Percentiles rank a stretch among this genome's conserved stretches.
phyloP scores from a whole-genome alignment of 192 early-diverging fungal genomes.

The Gonapodya sp. region DNA sequence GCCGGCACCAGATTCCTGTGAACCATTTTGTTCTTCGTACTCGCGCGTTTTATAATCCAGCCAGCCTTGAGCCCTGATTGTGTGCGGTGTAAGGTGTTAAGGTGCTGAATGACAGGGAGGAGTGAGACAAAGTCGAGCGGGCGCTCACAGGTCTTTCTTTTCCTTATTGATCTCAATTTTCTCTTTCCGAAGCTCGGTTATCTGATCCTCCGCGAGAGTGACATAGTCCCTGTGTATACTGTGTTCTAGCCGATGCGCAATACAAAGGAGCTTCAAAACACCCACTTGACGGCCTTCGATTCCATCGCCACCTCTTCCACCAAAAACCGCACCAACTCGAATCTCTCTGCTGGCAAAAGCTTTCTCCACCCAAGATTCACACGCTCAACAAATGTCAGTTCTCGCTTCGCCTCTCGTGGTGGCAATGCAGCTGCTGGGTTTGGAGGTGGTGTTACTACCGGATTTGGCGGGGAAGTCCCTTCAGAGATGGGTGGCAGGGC shows the following conservation, averaged over 20 bases:
- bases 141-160: conserved; percentile 49
- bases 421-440: neutral
- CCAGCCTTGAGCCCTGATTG: neutral
- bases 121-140: neutral
- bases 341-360: neutral
- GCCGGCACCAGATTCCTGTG: neutral
- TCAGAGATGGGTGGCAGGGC: neutral
- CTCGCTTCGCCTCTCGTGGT: neutral
- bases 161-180: conserved; percentile 61
- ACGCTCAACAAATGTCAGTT: neutral
- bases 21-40: neutral
- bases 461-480: neutral
- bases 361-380: neutral
- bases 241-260: neutral
- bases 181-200: conserved; percentile 63
- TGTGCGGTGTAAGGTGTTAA: neutral
- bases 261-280: neutral
- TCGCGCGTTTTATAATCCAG: neutral
- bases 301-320: neutral
- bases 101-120: neutral
- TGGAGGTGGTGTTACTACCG: neutral
- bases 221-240: conserved; percentile 40
- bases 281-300: neutral
- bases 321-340: neutral
- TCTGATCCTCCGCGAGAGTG: conserved; percentile 60